Evolutionary conservation across 2,329 filamentous ascomycete species (phyloP).

Genomic region (Venturiaceae sp.): DNA sequence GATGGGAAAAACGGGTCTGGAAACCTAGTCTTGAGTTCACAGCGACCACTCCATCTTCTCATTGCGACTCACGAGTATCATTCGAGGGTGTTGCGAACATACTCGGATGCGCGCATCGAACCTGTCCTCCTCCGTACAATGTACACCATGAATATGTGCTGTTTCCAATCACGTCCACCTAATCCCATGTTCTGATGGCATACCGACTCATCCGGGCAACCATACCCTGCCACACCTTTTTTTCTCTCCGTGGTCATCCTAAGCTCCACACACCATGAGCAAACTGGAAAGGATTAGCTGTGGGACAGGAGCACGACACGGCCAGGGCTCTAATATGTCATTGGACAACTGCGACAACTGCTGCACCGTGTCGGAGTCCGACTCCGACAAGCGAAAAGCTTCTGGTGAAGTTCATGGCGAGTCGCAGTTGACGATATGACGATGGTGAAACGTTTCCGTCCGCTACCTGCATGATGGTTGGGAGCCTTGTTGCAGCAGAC

Average conservation of each 20-base stretch:
- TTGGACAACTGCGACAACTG: neutral
- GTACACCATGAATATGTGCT: neutral
- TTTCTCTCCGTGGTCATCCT: no score
- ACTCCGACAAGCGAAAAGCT: neutral
- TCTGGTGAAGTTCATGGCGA: no score
- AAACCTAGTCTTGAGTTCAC: neutral
- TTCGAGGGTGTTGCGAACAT: neutral
- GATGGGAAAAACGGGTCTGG: no score
- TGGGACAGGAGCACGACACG: neutral
- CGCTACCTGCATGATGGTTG: neutral
- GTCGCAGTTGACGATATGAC: no score
- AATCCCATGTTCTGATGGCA: neutral
- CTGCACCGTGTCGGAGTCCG: no score
- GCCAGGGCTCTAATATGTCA: neutral
- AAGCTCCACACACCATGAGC: neutral
- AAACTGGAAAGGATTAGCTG: neutral
- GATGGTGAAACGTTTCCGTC: neutral
- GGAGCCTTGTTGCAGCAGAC: neutral
- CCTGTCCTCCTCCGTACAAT: neutral
- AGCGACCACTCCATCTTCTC: neutral
- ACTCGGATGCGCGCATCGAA: neutral
- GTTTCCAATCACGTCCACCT: neutral
- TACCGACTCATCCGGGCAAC: neutral
- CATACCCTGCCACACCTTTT: neutral
- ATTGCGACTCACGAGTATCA: neutral